Base-by-base conservation (phyloP, 1,284 basidiomycete genomes). In the Ustilago xerochloae region DNA sequence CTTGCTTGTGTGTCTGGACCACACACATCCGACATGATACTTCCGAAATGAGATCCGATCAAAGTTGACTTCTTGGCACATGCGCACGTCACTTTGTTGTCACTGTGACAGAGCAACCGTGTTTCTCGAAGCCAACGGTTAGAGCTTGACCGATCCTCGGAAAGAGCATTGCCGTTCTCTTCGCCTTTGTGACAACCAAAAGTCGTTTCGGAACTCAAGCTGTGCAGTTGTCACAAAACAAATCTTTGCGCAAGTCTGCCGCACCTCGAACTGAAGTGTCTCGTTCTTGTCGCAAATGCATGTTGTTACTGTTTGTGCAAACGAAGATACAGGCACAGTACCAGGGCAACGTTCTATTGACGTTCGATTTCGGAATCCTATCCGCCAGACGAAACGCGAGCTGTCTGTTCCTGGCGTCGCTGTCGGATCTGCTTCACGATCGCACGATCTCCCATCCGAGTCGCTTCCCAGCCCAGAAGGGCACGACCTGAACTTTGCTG, bases 381-480 rank as follows among this genome's bases (percentile, higher is more conserved):
- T 29, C 47, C 63, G 47, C 47, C 56, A 12, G n/a, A 32, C 26
- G 3, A n/a, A 9, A n/a, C n/a, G n/a, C n/a, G n/a, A n/a, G n/a
- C n/a, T n/a, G n/a, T n/a, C n/a, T n/a, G n/a, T n/a, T n/a, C n/a
- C n/a, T n/a, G n/a, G n/a, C n/a, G n/a, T n/a, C n/a, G n/a, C n/a
- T n/a, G n/a, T 13, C 32, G 26, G 8, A 49, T 6, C 20, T 20
- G 4, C 10, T 12, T 59, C 24, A 68, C 3, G 59, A 48, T 39
- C 49, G 57, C 33, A 69, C 87, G 76, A 97, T 90, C 85, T 90
- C 88, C 96, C 95, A 99, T 16, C 87, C 87, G 30, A 99, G 86
- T 70, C 88, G 86, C 85, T 90, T 92, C 22, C 94, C 96, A 3
- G 92, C 91, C 92, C 92, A 94, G 87, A 99, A 99, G 3, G 96